Evolutionary conservation across 768 basidiomycete species (phyloP).

Genomic region (Naematelia encephala): DNA sequence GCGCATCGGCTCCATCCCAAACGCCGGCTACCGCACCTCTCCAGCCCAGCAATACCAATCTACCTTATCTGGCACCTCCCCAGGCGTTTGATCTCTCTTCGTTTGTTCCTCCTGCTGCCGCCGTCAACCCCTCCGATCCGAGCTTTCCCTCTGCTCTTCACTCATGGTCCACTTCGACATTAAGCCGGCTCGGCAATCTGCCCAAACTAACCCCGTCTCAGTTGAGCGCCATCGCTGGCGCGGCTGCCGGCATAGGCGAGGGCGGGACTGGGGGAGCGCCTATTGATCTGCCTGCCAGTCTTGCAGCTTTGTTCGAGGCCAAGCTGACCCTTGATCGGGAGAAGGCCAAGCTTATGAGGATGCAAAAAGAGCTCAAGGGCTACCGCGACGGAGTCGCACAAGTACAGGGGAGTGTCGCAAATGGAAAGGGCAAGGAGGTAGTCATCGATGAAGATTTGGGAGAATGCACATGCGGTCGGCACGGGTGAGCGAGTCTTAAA

Average conservation of each 20-base stretch:
- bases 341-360: conserved; percentile 43
- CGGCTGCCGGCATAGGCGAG: conserved; percentile 31
- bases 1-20: conserved; percentile 8
- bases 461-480: conserved; percentile 35
- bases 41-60: background rate
- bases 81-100: conserved; percentile 13
- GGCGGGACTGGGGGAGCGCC: conserved; percentile 17
- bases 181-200: conserved; percentile 29
- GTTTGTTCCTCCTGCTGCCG: conserved; percentile 10
- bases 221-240: conserved; percentile 33
- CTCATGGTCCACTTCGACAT: conserved; percentile 32
- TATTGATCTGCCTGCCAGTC: conserved; percentile 42
- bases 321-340: conserved; percentile 46
- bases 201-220: conserved; percentile 36
- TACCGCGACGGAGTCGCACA: conserved; percentile 29
- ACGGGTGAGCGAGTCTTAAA: conserved; percentile 18
- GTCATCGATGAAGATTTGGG: conserved; percentile 16
- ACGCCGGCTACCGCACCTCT: background rate
- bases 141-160: conserved; percentile 24
- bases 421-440: conserved; percentile 19
- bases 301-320: conserved; percentile 47
- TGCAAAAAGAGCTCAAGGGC: conserved; percentile 46
- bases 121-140: conserved; percentile 22
- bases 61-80: conserved; percentile 4
- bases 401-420: background rate